Evolutionary conservation across 768 basidiomycete species (phyloP).

Genomic region (Coprinopsis strossmayeri): DNA sequence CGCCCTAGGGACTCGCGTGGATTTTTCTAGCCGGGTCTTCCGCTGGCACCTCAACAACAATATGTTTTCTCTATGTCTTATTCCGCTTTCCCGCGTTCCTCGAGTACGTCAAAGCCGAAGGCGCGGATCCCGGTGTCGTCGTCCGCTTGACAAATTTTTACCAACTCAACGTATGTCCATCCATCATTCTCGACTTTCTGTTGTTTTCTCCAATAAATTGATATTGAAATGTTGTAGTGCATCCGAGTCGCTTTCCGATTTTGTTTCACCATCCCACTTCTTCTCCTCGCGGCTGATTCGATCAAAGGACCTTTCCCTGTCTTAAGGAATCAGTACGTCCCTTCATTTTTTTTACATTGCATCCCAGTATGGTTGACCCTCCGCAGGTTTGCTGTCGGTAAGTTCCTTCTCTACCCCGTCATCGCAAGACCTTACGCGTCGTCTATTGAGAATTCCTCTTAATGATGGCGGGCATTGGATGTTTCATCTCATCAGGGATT

Average conservation of each 20-base stretch:
- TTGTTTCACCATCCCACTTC: conserved; percentile 61
- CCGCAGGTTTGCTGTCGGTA: conserved; percentile 58
- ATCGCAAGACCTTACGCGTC: conserved; percentile 15
- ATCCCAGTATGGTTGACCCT: too few relatives aligned
- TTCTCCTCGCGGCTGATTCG: conserved; percentile 63
- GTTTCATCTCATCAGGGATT: conserved; percentile 73
- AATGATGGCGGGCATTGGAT: conserved; percentile 68
- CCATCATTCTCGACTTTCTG: background rate
- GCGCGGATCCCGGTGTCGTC: conserved; percentile 70
- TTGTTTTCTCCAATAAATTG: conserved; percentile 7
- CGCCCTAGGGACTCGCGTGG: conserved; percentile 56
- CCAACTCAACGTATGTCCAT: conserved; percentile 61
- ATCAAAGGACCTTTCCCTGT: conserved; percentile 44
- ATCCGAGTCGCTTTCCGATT: conserved; percentile 73
- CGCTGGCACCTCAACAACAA: conserved; percentile 59
- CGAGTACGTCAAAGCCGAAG: conserved; percentile 60
- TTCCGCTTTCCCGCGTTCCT: conserved; percentile 67
- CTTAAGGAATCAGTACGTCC: conserved; percentile 49
- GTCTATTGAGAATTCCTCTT: conserved; percentile 56
- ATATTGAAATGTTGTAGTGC: conserved; percentile 42
- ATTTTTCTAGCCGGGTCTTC: conserved; percentile 69
- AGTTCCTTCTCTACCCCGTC: conserved; percentile 13
- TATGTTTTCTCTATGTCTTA: conserved; percentile 68
- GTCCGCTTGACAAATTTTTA: conserved; percentile 70
- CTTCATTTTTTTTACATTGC: conserved; percentile 1